Evolutionary conservation across 257 asterid genomes (phyloP).

Genomic region (Plantago major): DNA sequence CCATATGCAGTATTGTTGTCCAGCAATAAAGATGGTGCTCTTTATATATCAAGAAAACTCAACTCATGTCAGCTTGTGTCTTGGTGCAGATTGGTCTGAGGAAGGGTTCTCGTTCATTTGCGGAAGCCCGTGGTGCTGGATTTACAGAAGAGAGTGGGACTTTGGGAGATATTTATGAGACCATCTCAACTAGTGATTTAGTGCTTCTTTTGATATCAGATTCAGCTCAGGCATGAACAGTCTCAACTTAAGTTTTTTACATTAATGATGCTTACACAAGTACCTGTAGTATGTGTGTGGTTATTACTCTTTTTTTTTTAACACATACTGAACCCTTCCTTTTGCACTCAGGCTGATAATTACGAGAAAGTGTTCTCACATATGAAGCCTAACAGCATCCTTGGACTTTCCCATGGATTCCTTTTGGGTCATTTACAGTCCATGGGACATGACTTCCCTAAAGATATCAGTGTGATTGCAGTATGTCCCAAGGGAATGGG

Average conservation of each 20-base stretch:
- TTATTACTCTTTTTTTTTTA: neutral
- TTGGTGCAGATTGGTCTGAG: constrained; percentile 78
- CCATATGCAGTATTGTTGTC: neutral
- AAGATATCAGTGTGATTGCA: constrained; percentile 84
- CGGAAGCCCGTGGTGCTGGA: constrained; percentile 87
- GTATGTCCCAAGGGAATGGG: constrained; percentile 99
- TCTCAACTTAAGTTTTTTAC: constrained; percentile 1
- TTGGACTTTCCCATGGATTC: constrained; percentile 97
- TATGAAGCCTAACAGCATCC: constrained; percentile 95
- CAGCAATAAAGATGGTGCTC: neutral
- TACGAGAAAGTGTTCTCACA: constrained; percentile 77
- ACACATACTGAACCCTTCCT: too few relatives aligned
- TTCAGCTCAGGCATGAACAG: constrained; percentile 76
- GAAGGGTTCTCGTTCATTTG: constrained; percentile 86
- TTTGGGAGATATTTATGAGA: constrained; percentile 93
- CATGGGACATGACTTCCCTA: constrained; percentile 74
- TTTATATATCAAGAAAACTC: neutral
- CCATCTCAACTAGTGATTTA: constrained; percentile 80
- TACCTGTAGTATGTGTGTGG: neutral
- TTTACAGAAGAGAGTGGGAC: constrained; percentile 89
- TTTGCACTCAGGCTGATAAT: constrained; percentile 73
- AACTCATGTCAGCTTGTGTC: constrained; percentile 7
- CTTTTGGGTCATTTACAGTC: constrained; percentile 98
- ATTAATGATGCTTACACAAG: neutral
- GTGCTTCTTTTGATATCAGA: constrained; percentile 91